These are phyloP conservation scores for Colletotrichum sp. DNA, from an alignment of 2,329 filamentous ascomycete genomes.

Conservation along the genomic window DNA sequence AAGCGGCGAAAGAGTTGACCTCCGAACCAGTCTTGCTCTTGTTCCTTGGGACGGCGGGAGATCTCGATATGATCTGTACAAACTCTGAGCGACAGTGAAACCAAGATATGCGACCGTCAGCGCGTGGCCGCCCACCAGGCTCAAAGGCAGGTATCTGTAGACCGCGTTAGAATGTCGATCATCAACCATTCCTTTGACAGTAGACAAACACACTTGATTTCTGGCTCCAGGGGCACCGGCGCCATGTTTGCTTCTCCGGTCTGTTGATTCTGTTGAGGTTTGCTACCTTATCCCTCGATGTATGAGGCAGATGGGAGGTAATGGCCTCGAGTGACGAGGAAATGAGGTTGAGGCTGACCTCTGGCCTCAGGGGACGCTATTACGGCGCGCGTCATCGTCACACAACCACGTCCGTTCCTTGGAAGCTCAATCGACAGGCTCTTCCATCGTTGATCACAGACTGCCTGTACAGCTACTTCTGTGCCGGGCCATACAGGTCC, in stretches of 20 bases:
- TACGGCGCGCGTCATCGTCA: conserved; percentile 16
- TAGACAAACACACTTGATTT: conserved; percentile 23
- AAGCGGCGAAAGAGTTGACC: conserved; percentile 32
- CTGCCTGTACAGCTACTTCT: conserved; percentile 8
- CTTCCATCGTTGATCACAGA: neutral
- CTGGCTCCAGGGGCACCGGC: conserved; percentile 27
- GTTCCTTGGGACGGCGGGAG: conserved; percentile 41
- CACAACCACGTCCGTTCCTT: conserved; percentile 2
- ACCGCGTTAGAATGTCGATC: conserved; percentile 17
- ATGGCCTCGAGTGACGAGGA: no score
- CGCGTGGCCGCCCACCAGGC: conserved; percentile 24
- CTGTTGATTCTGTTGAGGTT: neutral
- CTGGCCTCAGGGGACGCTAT: neutral
- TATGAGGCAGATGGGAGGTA: neutral
- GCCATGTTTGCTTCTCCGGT: conserved; percentile 23
- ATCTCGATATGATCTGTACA: conserved; percentile 27
- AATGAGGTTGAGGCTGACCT: neutral
- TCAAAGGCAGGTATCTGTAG: conserved; percentile 19
- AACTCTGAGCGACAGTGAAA: conserved; percentile 25
- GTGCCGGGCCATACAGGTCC: neutral
- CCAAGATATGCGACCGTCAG: conserved; percentile 22
- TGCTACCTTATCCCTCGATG: neutral
- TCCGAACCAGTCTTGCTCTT: conserved; percentile 31
- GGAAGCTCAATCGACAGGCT: conserved; percentile 9
- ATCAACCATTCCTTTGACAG: neutral